phyloP scores from a whole-genome alignment of 352 stramenopile species.

The Pythium sukuiense region DNA sequence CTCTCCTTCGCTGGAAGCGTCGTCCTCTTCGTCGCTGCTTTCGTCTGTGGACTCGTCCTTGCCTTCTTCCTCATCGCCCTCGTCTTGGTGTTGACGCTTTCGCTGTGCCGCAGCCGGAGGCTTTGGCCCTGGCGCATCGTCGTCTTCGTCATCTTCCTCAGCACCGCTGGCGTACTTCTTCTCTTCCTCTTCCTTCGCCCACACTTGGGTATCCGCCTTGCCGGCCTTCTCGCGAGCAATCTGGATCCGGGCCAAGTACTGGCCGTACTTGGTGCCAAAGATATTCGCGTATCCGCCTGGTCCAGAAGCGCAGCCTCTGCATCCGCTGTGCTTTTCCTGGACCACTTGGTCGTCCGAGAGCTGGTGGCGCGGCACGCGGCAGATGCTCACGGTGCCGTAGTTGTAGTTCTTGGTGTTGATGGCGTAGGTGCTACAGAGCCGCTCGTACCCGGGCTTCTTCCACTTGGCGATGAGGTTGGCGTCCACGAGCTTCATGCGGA shows the following conservation, averaged over 20 bases:
- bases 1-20: conserved; percentile 17
- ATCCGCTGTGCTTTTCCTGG: conserved; percentile 96
- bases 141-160: conserved; percentile 40
- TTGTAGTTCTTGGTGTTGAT: conserved; percentile 99
- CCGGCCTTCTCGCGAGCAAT: conserved; percentile 86
- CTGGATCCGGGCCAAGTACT: conserved; percentile 97
- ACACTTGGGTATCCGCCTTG: conserved; percentile 40
- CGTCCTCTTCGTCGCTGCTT: conserved; percentile 17
- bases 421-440: conserved; percentile 97
- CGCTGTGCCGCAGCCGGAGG: conserved; percentile 18
- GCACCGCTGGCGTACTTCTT: conserved; percentile 48
- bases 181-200: conserved; percentile 67
- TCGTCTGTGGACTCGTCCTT: conserved; percentile 18
- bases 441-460: conserved; percentile 99
- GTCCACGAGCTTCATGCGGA: conserved; percentile 94
- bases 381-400: conserved; percentile 98
- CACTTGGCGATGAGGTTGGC: conserved; percentile 98
- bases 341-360: conserved; percentile 88
- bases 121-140: conserved; percentile 38
- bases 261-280: conserved; percentile 99
- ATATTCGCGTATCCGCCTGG: conserved; percentile 95
- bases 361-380: conserved; percentile 95
- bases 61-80: conserved; percentile 10
- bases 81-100: conserved; percentile 26
- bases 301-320: conserved; percentile 94